These are phyloP conservation scores for Uronychia binucleata DNA, from an alignment of 73 alveolate genomes.

Conservation along the genomic window DNA sequence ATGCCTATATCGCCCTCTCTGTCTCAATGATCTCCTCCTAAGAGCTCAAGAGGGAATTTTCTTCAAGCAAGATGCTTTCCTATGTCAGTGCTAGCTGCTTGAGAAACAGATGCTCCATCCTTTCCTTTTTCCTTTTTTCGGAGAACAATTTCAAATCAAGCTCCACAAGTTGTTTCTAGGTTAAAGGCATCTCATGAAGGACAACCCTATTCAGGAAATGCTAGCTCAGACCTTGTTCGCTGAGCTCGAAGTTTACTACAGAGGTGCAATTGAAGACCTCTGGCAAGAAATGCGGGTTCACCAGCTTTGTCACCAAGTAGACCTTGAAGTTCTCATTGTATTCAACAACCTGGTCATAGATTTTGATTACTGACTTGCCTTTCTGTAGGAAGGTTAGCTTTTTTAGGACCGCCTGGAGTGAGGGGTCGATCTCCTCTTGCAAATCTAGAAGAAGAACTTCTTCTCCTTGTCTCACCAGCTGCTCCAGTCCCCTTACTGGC, in stretches of 20 bases:
- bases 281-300: slow-evolving; percentile 92
- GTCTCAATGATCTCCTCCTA: slow-evolving; percentile 79
- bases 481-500: slow-evolving; percentile 72
- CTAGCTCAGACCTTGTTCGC: slow-evolving; percentile 94
- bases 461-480: slow-evolving; percentile 79
- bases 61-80: slow-evolving; percentile 87
- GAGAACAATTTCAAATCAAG: slow-evolving; percentile 79
- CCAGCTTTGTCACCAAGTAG: slow-evolving; percentile 84
- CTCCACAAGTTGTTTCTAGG: slow-evolving; percentile 87
- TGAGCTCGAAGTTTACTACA: slow-evolving; percentile 94
- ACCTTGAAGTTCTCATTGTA: slow-evolving; percentile 87
- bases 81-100: slow-evolving; percentile 83
- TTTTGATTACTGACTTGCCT: slow-evolving; percentile 79
- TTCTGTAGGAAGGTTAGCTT: slow-evolving; percentile 65
- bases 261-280: slow-evolving; percentile 93
- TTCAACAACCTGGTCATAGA: slow-evolving; percentile 88
- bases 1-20: slow-evolving; percentile 74
- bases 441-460: slow-evolving; percentile 80
- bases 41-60: slow-evolving; percentile 81
- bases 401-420: slow-evolving; percentile 69
- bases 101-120: slow-evolving; percentile 85
- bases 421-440: slow-evolving; percentile 93
- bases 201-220: slow-evolving; percentile 94
- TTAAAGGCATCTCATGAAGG: slow-evolving; percentile 91
- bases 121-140: slow-evolving; percentile 81